Base-by-base conservation (phyloP, 306 rosid species). In the Pueraria montana region DNA sequence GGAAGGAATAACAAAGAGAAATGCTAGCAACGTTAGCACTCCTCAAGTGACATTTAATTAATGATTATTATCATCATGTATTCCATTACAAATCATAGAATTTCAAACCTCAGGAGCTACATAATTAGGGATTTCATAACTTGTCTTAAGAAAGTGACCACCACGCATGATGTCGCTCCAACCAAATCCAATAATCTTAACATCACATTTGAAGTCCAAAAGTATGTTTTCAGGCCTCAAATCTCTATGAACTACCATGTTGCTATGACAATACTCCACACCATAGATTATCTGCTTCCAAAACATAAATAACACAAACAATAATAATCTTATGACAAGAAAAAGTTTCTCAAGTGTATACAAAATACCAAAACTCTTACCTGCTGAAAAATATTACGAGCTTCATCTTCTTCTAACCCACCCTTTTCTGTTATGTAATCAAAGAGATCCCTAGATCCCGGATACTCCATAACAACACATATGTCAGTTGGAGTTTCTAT, bases 201-300 rank as follows among this genome's bases (percentile, higher is more conserved):
- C 98, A 87, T 91, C 89, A 65, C 88, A 84, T 71, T 88, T 91
- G 72, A 95, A 87, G 86, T 93, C 97, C 91, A 95, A 82, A 17
- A 95, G 95, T 81, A 95, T 82, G 87, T 93, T 95, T 75, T 95
- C 98, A 17, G 98, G 94, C 86, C 92, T 95, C 74, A 95, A 84
- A 83, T 95, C 98, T 76, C 98, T 88, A 72, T 95, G 98, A 75
- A 91, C 96, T 71, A 95, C 97, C 98, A 91, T 95, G 58, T 95
- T 93, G 84, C 95, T 83, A 84, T 95, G 98, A 84, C 98, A 95
- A 76, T 93, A 91, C 93, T 95, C 97, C 83, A 95, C 97, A 6
- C 98, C 98, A 72, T 92, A 90, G 76, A 95, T 93, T 77, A 95
- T 92, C 98, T 95, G 87, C 68, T 38, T 59, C 90, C 84, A 59